Percentiles rank a stretch among this genome's conserved stretches.
phyloP scores from a whole-genome alignment of 108 stramenopile species.

The Cyclotella distinguenda region DNA sequence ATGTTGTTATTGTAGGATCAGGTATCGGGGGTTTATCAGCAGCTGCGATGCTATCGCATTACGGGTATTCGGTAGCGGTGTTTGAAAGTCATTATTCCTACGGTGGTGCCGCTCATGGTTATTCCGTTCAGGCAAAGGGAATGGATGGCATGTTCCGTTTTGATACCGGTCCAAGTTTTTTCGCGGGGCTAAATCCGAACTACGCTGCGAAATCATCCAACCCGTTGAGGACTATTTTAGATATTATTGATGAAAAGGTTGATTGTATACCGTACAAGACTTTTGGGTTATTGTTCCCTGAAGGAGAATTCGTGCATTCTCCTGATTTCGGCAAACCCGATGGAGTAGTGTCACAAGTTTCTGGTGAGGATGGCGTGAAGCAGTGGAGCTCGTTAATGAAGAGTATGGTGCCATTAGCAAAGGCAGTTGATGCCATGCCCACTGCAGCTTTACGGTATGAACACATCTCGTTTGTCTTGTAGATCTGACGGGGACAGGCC shows the following conservation, averaged over 20 bases:
- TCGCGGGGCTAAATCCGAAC: slow-evolving; percentile 73
- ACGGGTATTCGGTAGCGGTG: slow-evolving; percentile 77
- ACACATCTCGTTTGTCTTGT: too few species aligned
- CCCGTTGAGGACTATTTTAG: slow-evolving; percentile 65
- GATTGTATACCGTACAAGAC: slow-evolving; percentile 60
- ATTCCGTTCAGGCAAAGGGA: slow-evolving; percentile 29
- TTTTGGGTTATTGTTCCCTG: slow-evolving; percentile 70
- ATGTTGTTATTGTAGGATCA: slow-evolving; percentile 72
- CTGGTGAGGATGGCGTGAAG: slow-evolving; percentile 31
- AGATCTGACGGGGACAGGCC: too few species aligned
- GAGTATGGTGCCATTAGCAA: slow-evolving; percentile 62
- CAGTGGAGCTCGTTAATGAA: slow-evolving; percentile 61
- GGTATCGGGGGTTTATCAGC: slow-evolving; percentile 86
- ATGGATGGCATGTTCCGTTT: slow-evolving; percentile 64
- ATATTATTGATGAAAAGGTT: slow-evolving; percentile 61
- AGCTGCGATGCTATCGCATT: slow-evolving; percentile 71
- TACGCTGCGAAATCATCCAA: slow-evolving; percentile 56
- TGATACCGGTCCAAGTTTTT: slow-evolving; percentile 90
- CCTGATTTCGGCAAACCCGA: slow-evolving; percentile 44
- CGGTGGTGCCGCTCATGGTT: slow-evolving; percentile 87
- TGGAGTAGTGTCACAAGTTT: slow-evolving; percentile 44
- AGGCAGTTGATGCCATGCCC: slow-evolving; percentile 71
- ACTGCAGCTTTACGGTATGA: slow-evolving; percentile 64
- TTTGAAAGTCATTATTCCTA: slow-evolving; percentile 81
- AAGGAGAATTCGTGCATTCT: slow-evolving; percentile 68